phyloP scores from a whole-genome alignment of 305 asterid genomes.

The Fraxinus xanthoxyloides region DNA sequence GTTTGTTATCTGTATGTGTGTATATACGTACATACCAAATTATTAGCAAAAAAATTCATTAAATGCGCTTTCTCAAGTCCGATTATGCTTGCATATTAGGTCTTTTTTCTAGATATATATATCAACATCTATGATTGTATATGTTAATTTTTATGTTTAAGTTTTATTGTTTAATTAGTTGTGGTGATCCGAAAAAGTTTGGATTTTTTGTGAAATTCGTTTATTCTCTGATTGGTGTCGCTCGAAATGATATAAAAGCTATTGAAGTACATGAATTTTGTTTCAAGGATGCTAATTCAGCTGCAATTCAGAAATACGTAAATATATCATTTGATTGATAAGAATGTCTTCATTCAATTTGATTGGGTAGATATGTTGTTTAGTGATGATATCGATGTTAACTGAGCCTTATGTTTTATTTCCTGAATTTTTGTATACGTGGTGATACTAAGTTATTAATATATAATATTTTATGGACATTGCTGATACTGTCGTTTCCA shows the following conservation, averaged over 20 bases:
- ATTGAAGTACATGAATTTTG: conserved; percentile 13
- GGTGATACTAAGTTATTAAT: background rate
- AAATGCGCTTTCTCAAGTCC: background rate
- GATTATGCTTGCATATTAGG: conserved; percentile 17
- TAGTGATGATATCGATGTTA: background rate
- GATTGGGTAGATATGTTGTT: background rate
- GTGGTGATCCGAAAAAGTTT: conserved; percentile 10
- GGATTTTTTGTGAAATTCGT: conserved; percentile 13
- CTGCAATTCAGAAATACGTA: background rate
- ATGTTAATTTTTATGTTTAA: background rate
- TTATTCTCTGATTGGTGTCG: conserved; percentile 4
- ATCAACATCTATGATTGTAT: background rate
- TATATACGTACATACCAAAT: background rate
- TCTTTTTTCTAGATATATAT: background rate
- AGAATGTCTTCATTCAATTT: conserved; percentile 8
- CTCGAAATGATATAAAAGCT: conserved; percentile 14
- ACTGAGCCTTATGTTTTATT: conserved; percentile 3
- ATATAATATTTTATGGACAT: conserved; percentile 13
- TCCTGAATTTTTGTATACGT: background rate
- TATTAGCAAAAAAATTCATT: background rate
- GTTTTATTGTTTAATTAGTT: background rate
- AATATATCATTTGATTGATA: background rate
- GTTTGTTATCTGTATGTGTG: background rate
- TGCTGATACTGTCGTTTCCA: conserved; percentile 23
- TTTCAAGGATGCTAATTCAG: conserved; percentile 1